Percentiles rank a stretch among this genome's conserved stretches.
Evolutionary conservation across 345 rosid species (phyloP).

Genomic region (Corchorus olitorius): DNA sequence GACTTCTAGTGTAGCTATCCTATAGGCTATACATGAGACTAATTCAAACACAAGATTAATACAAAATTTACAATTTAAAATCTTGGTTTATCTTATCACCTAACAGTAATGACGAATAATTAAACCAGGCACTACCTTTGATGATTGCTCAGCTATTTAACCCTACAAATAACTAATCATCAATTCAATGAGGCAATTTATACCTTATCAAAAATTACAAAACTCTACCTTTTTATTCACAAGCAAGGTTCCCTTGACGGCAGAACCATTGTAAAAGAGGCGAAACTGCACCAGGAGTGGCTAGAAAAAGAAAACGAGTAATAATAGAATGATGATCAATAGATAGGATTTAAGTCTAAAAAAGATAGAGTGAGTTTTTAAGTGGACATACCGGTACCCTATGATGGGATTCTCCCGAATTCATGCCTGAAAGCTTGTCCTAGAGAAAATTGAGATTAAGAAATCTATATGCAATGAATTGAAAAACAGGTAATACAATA

Average conservation of each 20-base stretch:
- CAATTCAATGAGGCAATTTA: background rate
- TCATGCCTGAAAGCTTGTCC: slow-evolving; percentile 23
- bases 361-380: background rate
- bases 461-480: slow-evolving; percentile 7
- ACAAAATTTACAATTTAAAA: no score
- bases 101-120: no score
- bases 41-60: no score
- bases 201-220: background rate
- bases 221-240: slow-evolving; percentile 62
- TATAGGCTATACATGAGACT: no score
- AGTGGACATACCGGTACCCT: slow-evolving; percentile 43
- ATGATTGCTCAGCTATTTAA: background rate
- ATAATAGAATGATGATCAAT: slow-evolving; percentile 12
- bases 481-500: background rate
- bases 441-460: slow-evolving; percentile 9
- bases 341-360: background rate
- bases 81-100: no score
- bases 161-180: background rate
- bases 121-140: no score
- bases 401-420: slow-evolving; percentile 17
- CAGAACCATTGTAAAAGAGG: slow-evolving; percentile 64
- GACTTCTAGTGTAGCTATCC: no score
- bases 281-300: slow-evolving; percentile 84
- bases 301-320: slow-evolving; percentile 32
- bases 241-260: slow-evolving; percentile 80